Evolutionary conservation across 1,284 basidiomycete genomes (phyloP).

Genomic region (Phylloboletellus chloephorus): DNA sequence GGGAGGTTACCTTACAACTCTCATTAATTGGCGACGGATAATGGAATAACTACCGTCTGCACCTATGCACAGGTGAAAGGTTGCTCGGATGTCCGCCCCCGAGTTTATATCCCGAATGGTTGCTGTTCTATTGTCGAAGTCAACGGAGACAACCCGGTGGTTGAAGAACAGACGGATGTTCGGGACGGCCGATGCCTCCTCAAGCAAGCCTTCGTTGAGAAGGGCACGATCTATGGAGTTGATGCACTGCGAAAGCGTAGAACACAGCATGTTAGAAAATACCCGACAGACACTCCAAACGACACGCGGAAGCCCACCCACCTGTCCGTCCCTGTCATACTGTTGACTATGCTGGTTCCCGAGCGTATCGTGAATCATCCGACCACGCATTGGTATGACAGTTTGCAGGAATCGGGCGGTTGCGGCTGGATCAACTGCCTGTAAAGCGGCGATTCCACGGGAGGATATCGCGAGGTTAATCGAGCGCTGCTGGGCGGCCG

Average conservation of each 20-base stretch:
- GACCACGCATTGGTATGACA: constrained; percentile 89
- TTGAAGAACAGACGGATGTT: constrained; percentile 73
- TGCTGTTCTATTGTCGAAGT: constrained; percentile 67
- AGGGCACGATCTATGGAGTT: constrained; percentile 89
- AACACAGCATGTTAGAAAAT: constrained; percentile 18
- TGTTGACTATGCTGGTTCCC: constrained; percentile 74
- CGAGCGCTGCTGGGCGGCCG: constrained; percentile 67
- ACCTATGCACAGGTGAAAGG: constrained; percentile 83
- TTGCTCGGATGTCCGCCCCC: constrained; percentile 41
- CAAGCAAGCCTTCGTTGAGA: constrained; percentile 81
- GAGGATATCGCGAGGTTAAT: constrained; percentile 97
- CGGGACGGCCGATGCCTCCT: constrained; percentile 57
- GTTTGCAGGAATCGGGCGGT: constrained; percentile 72
- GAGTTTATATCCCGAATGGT: constrained; percentile 43
- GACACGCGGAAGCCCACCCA: constrained; percentile 36
- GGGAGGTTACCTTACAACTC: constrained; percentile 63
- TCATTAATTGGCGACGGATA: constrained; percentile 85
- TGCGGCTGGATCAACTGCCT: constrained; percentile 71
- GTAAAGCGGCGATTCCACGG: constrained; percentile 84
- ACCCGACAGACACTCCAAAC: constrained; percentile 21
- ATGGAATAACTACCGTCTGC: constrained; percentile 88
- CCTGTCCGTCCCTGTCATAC: constrained; percentile 87
- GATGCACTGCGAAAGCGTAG: constrained; percentile 59
- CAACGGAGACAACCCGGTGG: constrained; percentile 68
- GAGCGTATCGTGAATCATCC: constrained; percentile 86